These are phyloP conservation scores for Pseudophaeomoniella oleicola DNA, from an alignment of 2,329 filamentous ascomycete species.

Conservation along the genomic window DNA sequence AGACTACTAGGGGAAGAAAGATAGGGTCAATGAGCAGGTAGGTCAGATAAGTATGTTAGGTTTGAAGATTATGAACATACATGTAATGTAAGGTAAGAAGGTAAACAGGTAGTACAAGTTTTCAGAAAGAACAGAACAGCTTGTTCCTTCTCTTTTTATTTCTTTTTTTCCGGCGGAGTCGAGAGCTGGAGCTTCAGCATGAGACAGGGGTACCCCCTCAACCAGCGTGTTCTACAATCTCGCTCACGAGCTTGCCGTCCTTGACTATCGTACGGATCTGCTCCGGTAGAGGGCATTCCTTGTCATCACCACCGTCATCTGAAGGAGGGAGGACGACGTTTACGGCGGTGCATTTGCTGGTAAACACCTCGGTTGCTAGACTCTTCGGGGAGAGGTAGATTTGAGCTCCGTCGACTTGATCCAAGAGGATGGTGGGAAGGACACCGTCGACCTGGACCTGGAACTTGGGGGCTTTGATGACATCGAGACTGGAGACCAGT, in stretches of 20 bases:
- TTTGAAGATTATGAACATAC: too few relatives aligned
- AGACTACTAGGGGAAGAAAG: too few relatives aligned
- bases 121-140: too few relatives aligned
- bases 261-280: constrained; percentile 75
- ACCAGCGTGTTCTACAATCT: constrained; percentile 91
- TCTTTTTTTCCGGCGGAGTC: too few relatives aligned
- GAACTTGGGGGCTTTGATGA: constrained; percentile 91
- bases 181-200: too few relatives aligned
- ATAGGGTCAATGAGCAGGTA: too few relatives aligned
- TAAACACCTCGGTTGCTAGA: constrained; percentile 65
- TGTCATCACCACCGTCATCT: constrained; percentile 60
- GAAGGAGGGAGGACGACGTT: constrained; percentile 72
- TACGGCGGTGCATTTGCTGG: constrained; percentile 72
- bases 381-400: constrained; percentile 77
- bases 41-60: too few relatives aligned
- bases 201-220: too few relatives aligned
- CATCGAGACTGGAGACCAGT: constrained; percentile 79
- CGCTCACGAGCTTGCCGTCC: constrained; percentile 65
- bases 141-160: too few relatives aligned
- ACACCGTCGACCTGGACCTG: constrained; percentile 80
- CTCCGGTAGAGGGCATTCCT: constrained; percentile 74
- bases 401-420: constrained; percentile 82
- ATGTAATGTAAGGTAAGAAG: too few relatives aligned
- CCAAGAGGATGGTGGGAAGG: constrained; percentile 75
- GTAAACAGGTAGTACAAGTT: too few relatives aligned